phyloP scores from a whole-genome alignment of 2,329 filamentous ascomycete genomes.

The Diplodia mutila region DNA sequence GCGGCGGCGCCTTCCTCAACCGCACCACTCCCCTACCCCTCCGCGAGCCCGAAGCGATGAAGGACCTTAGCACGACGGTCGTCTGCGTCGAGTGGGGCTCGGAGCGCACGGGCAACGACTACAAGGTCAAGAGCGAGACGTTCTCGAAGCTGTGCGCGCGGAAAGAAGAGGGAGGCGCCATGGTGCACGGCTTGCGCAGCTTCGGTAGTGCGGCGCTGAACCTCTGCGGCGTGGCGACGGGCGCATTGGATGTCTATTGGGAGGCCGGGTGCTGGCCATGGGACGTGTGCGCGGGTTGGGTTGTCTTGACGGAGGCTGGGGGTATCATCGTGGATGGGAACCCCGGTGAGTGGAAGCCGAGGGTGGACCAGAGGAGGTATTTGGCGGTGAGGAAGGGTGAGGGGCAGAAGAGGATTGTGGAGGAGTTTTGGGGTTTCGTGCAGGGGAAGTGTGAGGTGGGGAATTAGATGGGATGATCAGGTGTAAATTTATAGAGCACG shows the following conservation, averaged over 20 bases:
- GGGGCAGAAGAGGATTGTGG: constrained; percentile 51
- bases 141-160: constrained; percentile 60
- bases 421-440: constrained; percentile 55
- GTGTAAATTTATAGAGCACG: neutral
- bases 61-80: constrained; percentile 64
- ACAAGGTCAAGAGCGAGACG: constrained; percentile 67
- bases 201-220: constrained; percentile 77
- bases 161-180: constrained; percentile 67
- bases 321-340: constrained; percentile 74
- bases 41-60: constrained; percentile 55
- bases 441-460: constrained; percentile 51
- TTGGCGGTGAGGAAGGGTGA: constrained; percentile 52
- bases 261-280: constrained; percentile 84
- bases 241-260: constrained; percentile 76
- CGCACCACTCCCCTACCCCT: constrained; percentile 51
- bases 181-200: constrained; percentile 75
- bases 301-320: constrained; percentile 73
- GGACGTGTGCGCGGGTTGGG: constrained; percentile 84
- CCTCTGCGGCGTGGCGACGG: constrained; percentile 71
- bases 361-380: constrained; percentile 62
- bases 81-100: constrained; percentile 76
- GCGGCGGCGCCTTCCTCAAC: constrained; percentile 63
- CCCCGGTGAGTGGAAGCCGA: constrained; percentile 68
- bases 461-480: neutral
- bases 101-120: constrained; percentile 70